These are phyloP conservation scores for Penicillium sp. DNA, from an alignment of 2,329 filamentous ascomycete species.

Conservation along the genomic window DNA sequence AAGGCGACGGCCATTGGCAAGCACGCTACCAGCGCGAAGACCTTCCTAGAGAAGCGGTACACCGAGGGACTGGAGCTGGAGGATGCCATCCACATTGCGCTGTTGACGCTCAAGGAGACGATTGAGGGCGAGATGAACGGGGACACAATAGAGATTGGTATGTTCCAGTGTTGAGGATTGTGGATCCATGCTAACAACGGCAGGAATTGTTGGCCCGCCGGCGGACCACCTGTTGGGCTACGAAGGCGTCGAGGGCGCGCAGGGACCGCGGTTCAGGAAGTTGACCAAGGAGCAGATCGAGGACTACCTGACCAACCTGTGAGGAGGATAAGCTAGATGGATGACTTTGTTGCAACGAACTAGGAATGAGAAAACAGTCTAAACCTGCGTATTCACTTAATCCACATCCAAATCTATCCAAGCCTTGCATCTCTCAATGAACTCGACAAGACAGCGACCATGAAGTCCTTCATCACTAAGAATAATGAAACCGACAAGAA, in stretches of 20 bases:
- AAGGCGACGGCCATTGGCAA: slow-evolving; percentile 99
- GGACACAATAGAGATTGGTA: slow-evolving; percentile 96
- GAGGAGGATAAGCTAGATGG: slow-evolving; percentile 38
- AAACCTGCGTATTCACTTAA: background rate
- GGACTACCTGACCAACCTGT: slow-evolving; percentile 98
- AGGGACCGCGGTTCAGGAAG: slow-evolving; percentile 51
- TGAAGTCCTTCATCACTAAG: too few relatives aligned
- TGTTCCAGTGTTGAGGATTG: background rate
- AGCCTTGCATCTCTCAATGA: too few relatives aligned
- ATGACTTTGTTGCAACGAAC: background rate
- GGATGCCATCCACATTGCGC: slow-evolving; percentile 95
- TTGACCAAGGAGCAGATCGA: slow-evolving; percentile 97
- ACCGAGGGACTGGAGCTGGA: slow-evolving; percentile 95
- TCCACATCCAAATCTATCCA: background rate
- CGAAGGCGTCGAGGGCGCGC: slow-evolving; percentile 46
- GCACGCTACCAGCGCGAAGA: slow-evolving; percentile 97
- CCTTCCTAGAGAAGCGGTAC: slow-evolving; percentile 98
- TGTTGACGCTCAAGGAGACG: slow-evolving; percentile 96
- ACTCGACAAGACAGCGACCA: too few relatives aligned
- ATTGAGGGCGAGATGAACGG: slow-evolving; percentile 99
- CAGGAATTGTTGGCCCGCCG: slow-evolving; percentile 90
- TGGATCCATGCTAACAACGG: slow-evolving; percentile 3
- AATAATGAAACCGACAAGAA: too few relatives aligned
- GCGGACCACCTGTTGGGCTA: slow-evolving; percentile 89
- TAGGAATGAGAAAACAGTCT: background rate